A percentile compares a stretch with the other conserved stretches of the same genome.
phyloP scores from a whole-genome alignment of 495 filamentous ascomycete genomes.

The Clohesyomyces aquaticus region DNA sequence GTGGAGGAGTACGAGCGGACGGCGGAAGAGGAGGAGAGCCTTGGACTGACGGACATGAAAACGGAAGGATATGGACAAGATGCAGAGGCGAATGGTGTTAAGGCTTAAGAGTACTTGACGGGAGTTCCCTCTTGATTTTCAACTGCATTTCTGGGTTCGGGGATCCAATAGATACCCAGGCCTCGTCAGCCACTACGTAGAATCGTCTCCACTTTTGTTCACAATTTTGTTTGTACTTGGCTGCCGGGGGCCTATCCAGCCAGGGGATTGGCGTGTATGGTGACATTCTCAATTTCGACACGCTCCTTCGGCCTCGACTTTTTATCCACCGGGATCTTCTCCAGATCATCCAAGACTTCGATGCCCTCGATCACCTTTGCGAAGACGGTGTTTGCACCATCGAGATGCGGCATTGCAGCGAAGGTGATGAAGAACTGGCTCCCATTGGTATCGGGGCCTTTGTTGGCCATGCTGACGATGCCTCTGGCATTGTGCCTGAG shows the following conservation, averaged over 20 bases:
- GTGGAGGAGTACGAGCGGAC: slow-evolving; percentile 86
- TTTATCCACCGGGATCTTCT: slow-evolving; percentile 81
- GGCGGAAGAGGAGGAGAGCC: slow-evolving; percentile 85
- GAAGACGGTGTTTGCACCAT: slow-evolving; percentile 93
- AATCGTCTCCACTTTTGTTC: not conserved
- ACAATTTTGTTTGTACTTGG: not conserved
- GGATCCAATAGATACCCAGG: slow-evolving; percentile 34
- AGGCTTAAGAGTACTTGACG: slow-evolving; percentile 24
- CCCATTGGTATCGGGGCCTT: slow-evolving; percentile 78
- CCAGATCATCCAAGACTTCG: slow-evolving; percentile 71
- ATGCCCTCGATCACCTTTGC: slow-evolving; percentile 76
- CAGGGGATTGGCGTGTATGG: slow-evolving; percentile 92
- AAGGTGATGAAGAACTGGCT: slow-evolving; percentile 94
- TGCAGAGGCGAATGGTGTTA: slow-evolving; percentile 18
- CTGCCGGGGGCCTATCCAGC: slow-evolving; percentile 53
- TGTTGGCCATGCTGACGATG: slow-evolving; percentile 93
- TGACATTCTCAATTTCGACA: slow-evolving; percentile 72
- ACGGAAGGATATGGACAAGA: slow-evolving; percentile 74
- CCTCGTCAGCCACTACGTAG: slow-evolving; percentile 25
- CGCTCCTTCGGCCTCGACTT: slow-evolving; percentile 80
- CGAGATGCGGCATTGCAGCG: slow-evolving; percentile 84
- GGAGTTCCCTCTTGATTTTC: not conserved
- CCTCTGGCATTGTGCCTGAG: slow-evolving; percentile 86
- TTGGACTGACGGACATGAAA: slow-evolving; percentile 91
- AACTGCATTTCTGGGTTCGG: slow-evolving; percentile 18